Conservation (phyloP, 2,329 filamentous ascomycete genomes). For the Colletotrichum ledebouriae region DNA sequence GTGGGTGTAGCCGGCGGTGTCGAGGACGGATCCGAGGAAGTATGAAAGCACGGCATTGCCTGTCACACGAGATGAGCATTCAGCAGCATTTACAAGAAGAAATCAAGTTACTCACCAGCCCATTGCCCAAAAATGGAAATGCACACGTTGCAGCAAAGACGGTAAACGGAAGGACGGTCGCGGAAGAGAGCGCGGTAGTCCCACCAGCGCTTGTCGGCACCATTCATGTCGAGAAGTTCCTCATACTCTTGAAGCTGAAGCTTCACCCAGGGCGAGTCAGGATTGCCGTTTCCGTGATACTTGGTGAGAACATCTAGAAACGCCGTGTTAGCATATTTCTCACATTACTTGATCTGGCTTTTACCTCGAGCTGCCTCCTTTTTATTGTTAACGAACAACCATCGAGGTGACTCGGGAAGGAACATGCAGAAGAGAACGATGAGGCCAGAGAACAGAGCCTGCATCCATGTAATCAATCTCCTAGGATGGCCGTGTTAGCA, state of each 20-base stretch:
- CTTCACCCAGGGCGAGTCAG: conserved; percentile 59
- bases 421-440: conserved; percentile 53
- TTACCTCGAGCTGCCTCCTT: conserved; percentile 47
- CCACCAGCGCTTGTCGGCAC: conserved; percentile 62
- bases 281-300: conserved; percentile 60
- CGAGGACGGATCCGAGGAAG: conserved; percentile 59
- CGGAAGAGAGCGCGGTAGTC: conserved; percentile 61
- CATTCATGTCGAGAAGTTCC: conserved; percentile 56
- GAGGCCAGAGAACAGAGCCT: conserved; percentile 58
- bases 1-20: conserved; percentile 62
- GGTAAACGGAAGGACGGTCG: conserved; percentile 55
- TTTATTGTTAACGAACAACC: conserved; percentile 56
- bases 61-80: not conserved
- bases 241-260: conserved; percentile 61
- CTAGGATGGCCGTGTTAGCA: not conserved
- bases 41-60: conserved; percentile 47
- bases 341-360: no score
- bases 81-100: not conserved
- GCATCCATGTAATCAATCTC: conserved; percentile 55
- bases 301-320: conserved; percentile 51
- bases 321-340: no score
- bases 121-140: conserved; percentile 62
- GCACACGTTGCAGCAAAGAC: conserved; percentile 59
- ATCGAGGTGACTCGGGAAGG: conserved; percentile 59
- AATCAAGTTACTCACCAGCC: conserved; percentile 50